These are phyloP conservation scores for Penicillium steckii DNA, from an alignment of 495 filamentous ascomycete genomes.

Conservation along the genomic window DNA sequence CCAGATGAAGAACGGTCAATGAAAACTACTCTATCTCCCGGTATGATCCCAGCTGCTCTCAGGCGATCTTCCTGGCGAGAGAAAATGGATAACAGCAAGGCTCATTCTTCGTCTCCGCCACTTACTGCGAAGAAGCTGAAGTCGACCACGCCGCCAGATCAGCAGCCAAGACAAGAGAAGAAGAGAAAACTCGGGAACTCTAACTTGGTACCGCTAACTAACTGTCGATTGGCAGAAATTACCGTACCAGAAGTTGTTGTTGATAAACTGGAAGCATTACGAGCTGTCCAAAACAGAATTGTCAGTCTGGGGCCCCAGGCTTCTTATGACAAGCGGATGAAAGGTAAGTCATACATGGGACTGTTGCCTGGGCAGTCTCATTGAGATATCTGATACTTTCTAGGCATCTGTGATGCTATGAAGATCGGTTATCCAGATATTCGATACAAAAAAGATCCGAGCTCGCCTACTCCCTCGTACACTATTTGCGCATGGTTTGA, in stretches of 20 bases:
- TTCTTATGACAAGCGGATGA: slow-evolving; percentile 4
- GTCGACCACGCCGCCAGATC: not conserved
- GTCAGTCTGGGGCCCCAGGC: not conserved
- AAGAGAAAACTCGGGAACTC: not conserved
- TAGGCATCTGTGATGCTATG: slow-evolving; percentile 27
- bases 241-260: slow-evolving; percentile 1
- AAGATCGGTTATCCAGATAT: slow-evolving; percentile 20
- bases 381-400: no score
- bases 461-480: not conserved
- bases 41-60: no score
- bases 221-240: slow-evolving; percentile 17
- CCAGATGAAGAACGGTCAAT: no score
- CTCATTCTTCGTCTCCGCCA: not conserved
- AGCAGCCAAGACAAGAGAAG: not conserved
- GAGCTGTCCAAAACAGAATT: not conserved
- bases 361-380: no score
- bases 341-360: slow-evolving; percentile 9
- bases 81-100: not conserved
- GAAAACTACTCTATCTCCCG: no score
- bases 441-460: not conserved
- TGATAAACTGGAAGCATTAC: slow-evolving; percentile 12
- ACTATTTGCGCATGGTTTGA: slow-evolving; percentile 22
- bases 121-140: not conserved
- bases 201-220: slow-evolving; percentile 23
- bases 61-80: no score